These are phyloP conservation scores for Ephemerocybe angulata DNA, from an alignment of 768 basidiomycete genomes.

Conservation along the genomic window DNA sequence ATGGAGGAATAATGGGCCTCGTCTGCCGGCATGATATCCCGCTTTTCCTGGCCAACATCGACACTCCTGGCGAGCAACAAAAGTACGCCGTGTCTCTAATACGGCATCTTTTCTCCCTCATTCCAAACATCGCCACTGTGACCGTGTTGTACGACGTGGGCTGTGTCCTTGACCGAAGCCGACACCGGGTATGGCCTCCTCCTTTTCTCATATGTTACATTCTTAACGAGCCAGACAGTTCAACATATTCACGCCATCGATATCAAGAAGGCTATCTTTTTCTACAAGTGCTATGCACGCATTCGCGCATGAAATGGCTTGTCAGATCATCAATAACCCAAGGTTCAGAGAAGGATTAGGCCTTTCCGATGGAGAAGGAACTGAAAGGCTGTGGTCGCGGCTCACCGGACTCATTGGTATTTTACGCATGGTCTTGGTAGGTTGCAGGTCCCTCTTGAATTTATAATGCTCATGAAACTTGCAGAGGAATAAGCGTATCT, in stretches of 20 bases:
- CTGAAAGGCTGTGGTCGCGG: conserved; percentile 31
- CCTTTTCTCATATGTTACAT: conserved; percentile 1
- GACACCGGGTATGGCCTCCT: conserved; percentile 14
- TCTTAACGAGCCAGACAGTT: conserved; percentile 15
- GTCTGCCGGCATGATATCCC: conserved; percentile 24
- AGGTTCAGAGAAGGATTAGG: conserved; percentile 26
- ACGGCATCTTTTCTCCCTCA: conserved; percentile 21
- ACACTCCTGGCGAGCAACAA: conserved; percentile 6
- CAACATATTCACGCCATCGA: conserved; percentile 15
- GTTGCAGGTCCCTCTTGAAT: neutral
- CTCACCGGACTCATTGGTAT: conserved; percentile 32
- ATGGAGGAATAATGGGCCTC: neutral
- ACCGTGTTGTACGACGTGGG: conserved; percentile 25
- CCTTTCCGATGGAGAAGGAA: conserved; percentile 32
- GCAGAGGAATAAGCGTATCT: conserved; percentile 13
- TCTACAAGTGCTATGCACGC: conserved; percentile 33
- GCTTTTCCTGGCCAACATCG: conserved; percentile 30
- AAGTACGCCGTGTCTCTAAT: conserved; percentile 19
- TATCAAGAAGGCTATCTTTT: conserved; percentile 19
- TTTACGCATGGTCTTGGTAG: conserved; percentile 18
- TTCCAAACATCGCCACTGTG: conserved; percentile 20
- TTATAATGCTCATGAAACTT: neutral
- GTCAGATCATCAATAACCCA: conserved; percentile 28
- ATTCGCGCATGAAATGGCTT: neutral
- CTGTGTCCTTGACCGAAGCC: conserved; percentile 23